Evolutionary conservation across 2,329 filamentous ascomycete species (phyloP), one percentile per base, ranked within the genome.

Genomic region (Clonostachys solani): DNA sequence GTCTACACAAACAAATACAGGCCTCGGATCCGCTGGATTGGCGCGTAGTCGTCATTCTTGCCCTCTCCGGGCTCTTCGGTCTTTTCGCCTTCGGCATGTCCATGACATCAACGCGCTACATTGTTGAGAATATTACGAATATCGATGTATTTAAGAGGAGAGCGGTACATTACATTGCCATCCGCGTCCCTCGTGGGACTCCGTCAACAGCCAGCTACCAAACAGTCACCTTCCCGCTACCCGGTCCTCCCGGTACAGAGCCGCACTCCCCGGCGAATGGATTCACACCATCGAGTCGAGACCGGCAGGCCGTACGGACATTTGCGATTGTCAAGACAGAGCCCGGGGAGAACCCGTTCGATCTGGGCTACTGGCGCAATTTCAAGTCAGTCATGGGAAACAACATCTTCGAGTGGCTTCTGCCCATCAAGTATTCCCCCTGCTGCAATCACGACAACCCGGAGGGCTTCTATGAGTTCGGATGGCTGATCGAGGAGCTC

Each of bases 81-180:
- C 64, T 96, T n/a, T 97, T 97, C 64, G 77, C 86, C 1, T 73
- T 78, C 18, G 81, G 84, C 46, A 96, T 97, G 91, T 77, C 84
- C 3, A 59, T 77, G 37, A 92, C 84, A 42, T 88, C 88, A 5
- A 61, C 86, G 37, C 81, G 86, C 52, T 84, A 90, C 57, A 78
- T 86, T 37, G 66, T 86, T 42, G 69, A 77, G 46, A 96, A 96
- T 59, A 75, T 84, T 42, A 95, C 92, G 1, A 95, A 90, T 16
- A 85, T 99, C 49, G 94, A 99, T 61, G 80, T 84, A 49, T 72
- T 95, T 23, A 78, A 74, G 47, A 78, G 73, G 51, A 75, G 69
- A 16, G 83, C 80, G 50, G 79, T 83, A 6, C 85, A 87, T 66
- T 82, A 84, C 45, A 70, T 97, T 33, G 92, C 92, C 2, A 80